These are phyloP conservation scores for Dendrocalamus sinicus DNA, from an alignment of 176 grass and related monocot species.

Conservation along the genomic window DNA sequence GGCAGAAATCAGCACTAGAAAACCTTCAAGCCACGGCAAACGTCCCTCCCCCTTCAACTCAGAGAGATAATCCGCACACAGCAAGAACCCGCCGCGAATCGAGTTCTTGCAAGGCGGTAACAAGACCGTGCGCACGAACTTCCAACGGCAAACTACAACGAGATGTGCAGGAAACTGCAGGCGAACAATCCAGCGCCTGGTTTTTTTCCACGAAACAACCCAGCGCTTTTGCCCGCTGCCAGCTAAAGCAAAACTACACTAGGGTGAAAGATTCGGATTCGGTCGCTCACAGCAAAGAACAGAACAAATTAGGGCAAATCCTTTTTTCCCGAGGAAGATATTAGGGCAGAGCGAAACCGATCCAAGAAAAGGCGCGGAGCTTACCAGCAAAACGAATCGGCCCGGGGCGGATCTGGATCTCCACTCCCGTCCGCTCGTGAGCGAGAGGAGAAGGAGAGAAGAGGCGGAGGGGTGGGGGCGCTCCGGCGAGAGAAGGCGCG, in stretches of 20 bases:
- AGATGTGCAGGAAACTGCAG: neutral
- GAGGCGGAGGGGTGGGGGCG: neutral
- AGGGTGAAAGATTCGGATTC: slow-evolving; percentile 3
- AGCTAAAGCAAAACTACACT: neutral
- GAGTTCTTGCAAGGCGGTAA: neutral
- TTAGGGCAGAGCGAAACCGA: neutral
- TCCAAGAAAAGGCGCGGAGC: neutral
- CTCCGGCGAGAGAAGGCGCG: neutral
- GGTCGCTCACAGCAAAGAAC: neutral
- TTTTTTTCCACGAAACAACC: neutral
- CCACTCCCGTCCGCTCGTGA: neutral
- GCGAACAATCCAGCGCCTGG: neutral
- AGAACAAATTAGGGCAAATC: neutral
- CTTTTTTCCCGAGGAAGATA: neutral
- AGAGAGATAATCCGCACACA: neutral
- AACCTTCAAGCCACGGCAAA: neutral
- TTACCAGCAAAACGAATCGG: neutral
- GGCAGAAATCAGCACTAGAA: neutral
- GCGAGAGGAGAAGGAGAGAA: neutral
- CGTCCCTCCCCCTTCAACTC: neutral
- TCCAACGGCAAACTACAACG: neutral
- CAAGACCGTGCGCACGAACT: neutral
- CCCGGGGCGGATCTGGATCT: neutral
- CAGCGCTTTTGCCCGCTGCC: neutral
- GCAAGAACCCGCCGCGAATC: neutral